Base-by-base conservation (phyloP, 1,139 yeast genomes). In the Geotrichum aggregatum region DNA sequence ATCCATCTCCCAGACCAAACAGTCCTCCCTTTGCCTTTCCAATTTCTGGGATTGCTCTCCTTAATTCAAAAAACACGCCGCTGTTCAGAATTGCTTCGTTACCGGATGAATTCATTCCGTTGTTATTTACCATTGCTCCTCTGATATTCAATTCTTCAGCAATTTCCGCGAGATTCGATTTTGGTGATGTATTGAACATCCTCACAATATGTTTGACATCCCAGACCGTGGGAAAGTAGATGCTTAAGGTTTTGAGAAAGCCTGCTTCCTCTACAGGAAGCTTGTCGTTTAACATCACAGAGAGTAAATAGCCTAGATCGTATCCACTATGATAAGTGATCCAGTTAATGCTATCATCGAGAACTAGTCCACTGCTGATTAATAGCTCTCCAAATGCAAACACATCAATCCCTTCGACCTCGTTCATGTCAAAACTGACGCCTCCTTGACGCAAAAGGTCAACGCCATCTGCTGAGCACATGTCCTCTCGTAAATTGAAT, bases 321-420 rank as follows among this genome's bases (percentile, higher is more conserved):
- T 92, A 92, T 14, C 98, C 98, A 1, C 72, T 62, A 67, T 92
- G 98, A 70, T 84, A 92, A 57, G 96, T 85, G 52, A 89, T 76
- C 98, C 98, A 92, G 54, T 84, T 81, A 49, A 87, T 79, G 31
- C 82, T 76, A 30, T 79, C 76, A 59, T 87, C 83, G 60, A 92
- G 73, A 38, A 91, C 79, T 55, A 92, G 73, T 0, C 98, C 98
- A 52, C 95, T 85, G 56, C 88, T 89, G 56, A 87, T 84, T 62
- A 92, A 74, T 54, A 87, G 73, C 66, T 89, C 96, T 11, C 96
- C 89, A 72, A 92, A 91, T 53, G 81, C 82, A 62, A 81, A 78
- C 54, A 82, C 83, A 28, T 86, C 85, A 52, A 94, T 87, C 19
- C 98, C 98, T 56, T 78, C 82, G 16, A 78, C 75, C 71, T 82